Percentiles rank a stretch among this genome's conserved stretches.
Evolutionary conservation across 2,329 filamentous ascomycete species (phyloP).

Genomic region (Penicillium sp.): DNA sequence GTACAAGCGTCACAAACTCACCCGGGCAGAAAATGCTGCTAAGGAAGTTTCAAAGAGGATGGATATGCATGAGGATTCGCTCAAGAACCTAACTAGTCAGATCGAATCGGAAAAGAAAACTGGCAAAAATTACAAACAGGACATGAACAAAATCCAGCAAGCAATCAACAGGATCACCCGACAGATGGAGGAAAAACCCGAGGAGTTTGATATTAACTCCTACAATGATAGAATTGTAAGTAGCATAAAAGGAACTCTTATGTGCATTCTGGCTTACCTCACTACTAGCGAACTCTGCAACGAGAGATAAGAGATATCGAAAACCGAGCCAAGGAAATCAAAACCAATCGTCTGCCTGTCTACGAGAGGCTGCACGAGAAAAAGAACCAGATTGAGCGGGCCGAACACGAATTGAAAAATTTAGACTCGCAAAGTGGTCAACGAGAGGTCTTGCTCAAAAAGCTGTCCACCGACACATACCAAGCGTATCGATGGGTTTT

Average conservation of each 20-base stretch:
- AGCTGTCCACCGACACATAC: constrained; percentile 59
- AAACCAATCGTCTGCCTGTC: constrained; percentile 28
- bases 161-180: constrained; percentile 62
- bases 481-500: constrained; percentile 79
- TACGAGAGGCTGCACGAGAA: constrained; percentile 34
- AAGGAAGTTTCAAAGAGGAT: constrained; percentile 39
- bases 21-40: constrained; percentile 50
- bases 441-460: constrained; percentile 63
- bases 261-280: constrained; percentile 23
- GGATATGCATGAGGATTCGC: constrained; percentile 34
- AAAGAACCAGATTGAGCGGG: constrained; percentile 35
- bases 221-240: constrained; percentile 72
- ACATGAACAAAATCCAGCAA: constrained; percentile 49
- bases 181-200: constrained; percentile 58
- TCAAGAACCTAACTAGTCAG: constrained; percentile 35
- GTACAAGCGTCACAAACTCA: constrained; percentile 53
- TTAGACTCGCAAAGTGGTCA: constrained; percentile 74
- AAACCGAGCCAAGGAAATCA: constrained; percentile 41
- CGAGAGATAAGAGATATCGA: constrained; percentile 32
- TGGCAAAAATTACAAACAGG: constrained; percentile 50
- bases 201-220: constrained; percentile 63
- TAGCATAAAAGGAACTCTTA: constrained; percentile 16
- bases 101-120: constrained; percentile 52
- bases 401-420: constrained; percentile 50
- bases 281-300: constrained; percentile 55